Conservation (phyloP, 768 basidiomycete species). For the Leucocoprinus birnbaumii region DNA sequence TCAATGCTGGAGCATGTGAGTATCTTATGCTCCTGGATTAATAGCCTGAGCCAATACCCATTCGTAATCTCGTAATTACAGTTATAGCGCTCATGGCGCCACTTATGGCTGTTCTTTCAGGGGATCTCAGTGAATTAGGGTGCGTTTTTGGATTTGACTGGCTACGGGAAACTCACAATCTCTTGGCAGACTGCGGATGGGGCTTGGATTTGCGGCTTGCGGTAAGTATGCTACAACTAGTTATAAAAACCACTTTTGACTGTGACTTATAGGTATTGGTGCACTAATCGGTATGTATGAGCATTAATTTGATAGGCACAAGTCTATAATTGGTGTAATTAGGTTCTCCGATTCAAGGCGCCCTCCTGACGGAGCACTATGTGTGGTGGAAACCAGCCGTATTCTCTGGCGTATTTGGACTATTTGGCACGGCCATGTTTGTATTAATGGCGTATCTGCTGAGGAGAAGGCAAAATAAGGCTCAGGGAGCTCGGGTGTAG, state of each 20-base stretch:
- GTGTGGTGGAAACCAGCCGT: slow-evolving; percentile 16
- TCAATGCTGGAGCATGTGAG: slow-evolving; percentile 24
- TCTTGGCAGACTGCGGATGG: slow-evolving; percentile 14
- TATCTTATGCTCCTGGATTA: neutral
- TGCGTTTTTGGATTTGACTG: neutral
- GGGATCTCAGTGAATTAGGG: slow-evolving; percentile 12
- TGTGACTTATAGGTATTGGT: slow-evolving; percentile 8
- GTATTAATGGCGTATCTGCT: neutral
- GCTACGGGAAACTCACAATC: neutral
- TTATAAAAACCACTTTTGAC: neutral
- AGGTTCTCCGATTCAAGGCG: slow-evolving; percentile 17
- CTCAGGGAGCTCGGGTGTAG: neutral
- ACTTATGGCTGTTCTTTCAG: slow-evolving; percentile 8
- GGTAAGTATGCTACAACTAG: slow-evolving; percentile 7
- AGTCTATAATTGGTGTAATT: neutral
- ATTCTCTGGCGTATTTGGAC: slow-evolving; percentile 11
- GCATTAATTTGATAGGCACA: neutral
- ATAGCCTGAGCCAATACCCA: neutral
- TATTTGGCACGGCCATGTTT: neutral
- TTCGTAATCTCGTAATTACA: neutral
- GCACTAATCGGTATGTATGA: slow-evolving; percentile 13
- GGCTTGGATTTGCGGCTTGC: slow-evolving; percentile 14
- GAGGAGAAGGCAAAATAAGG: neutral
- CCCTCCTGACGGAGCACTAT: slow-evolving; percentile 11
- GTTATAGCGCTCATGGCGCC: slow-evolving; percentile 14